Evolutionary conservation across 2,329 filamentous ascomycete genomes (phyloP).

Genomic region (Fusarium praegraminearum): DNA sequence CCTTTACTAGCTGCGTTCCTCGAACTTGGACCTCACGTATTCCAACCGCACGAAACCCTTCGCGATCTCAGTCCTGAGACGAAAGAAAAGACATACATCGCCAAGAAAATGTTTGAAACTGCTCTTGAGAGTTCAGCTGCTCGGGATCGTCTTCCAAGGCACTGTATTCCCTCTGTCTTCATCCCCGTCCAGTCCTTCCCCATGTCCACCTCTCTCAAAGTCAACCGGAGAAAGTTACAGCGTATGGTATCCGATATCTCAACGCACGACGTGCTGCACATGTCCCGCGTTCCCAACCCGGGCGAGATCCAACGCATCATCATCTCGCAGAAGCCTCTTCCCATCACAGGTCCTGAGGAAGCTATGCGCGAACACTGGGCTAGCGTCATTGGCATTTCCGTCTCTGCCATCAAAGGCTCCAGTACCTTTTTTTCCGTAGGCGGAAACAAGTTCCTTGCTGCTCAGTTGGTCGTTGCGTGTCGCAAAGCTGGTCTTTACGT

Average conservation of each 20-base stretch:
- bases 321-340: slow-evolving; percentile 57
- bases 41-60: slow-evolving; percentile 55
- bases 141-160: slow-evolving; percentile 49
- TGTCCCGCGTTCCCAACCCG: slow-evolving; percentile 55
- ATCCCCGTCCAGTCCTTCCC: slow-evolving; percentile 63
- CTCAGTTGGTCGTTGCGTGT: slow-evolving; percentile 59
- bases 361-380: slow-evolving; percentile 63
- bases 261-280: slow-evolving; percentile 57
- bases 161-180: slow-evolving; percentile 62
- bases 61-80: slow-evolving; percentile 55
- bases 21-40: slow-evolving; percentile 58
- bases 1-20: slow-evolving; percentile 62
- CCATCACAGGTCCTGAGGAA: slow-evolving; percentile 61
- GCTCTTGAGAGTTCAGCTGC: slow-evolving; percentile 52
- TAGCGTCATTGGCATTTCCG: slow-evolving; percentile 55
- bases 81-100: slow-evolving; percentile 58
- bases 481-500: slow-evolving; percentile 58
- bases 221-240: slow-evolving; percentile 62
- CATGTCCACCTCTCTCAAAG: slow-evolving; percentile 62
- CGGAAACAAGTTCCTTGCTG: slow-evolving; percentile 60
- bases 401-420: slow-evolving; percentile 55
- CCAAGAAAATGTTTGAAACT: slow-evolving; percentile 58
- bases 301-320: slow-evolving; percentile 52
- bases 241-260: slow-evolving; percentile 58
- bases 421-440: slow-evolving; percentile 62